phyloP scores from a whole-genome alignment of 345 rosid species.

The Psidium guajava region DNA sequence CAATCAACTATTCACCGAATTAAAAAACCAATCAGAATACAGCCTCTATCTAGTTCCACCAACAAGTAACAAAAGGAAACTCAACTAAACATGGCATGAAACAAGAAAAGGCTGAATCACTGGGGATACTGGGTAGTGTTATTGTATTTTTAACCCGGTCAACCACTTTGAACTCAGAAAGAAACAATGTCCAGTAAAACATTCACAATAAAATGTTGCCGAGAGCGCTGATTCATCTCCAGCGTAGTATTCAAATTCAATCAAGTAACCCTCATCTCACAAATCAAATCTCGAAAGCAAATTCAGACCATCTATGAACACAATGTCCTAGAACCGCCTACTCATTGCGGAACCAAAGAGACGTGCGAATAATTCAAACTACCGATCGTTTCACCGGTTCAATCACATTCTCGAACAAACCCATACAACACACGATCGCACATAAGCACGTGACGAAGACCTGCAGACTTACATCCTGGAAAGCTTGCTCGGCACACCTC shows the following conservation, averaged over 20 bases:
- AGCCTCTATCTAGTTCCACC: background rate
- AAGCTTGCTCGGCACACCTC: constrained; percentile 64
- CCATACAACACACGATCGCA: background rate
- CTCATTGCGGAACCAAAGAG: background rate
- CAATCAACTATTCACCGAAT: background rate
- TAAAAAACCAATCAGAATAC: background rate
- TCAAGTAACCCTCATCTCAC: background rate
- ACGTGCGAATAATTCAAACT: background rate
- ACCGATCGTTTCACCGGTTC: background rate
- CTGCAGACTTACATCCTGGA: constrained; percentile 39
- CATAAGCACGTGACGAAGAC: background rate
- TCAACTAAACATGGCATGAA: no score
- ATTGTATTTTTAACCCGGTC: background rate
- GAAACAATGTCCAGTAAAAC: background rate
- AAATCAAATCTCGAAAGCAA: background rate
- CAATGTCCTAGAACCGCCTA: background rate
- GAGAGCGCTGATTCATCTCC: background rate
- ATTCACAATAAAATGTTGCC: background rate
- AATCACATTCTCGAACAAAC: background rate
- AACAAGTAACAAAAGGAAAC: background rate
- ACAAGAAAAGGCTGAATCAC: no score
- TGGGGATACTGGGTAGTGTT: no score
- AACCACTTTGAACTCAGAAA: background rate
- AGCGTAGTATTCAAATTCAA: background rate
- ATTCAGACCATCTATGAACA: background rate